phyloP scores from a whole-genome alignment of 139 green algal genomes.

The Trebouxia sp. region DNA sequence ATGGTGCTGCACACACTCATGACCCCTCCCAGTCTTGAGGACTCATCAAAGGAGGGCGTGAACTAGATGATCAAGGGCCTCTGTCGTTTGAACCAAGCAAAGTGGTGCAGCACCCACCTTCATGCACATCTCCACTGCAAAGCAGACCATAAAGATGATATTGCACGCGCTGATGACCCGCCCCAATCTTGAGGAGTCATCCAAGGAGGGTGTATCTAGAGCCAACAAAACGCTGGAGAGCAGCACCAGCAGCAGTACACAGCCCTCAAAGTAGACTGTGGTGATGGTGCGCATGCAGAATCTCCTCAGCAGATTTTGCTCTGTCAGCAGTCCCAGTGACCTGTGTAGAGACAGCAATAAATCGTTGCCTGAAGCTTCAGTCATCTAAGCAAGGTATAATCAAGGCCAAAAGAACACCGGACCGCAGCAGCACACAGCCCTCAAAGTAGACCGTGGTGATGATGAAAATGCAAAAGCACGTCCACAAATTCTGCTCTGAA shows the following conservation, averaged over 20 bases:
- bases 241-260: slow-evolving; percentile 64
- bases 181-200: slow-evolving; percentile 37
- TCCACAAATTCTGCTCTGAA: slow-evolving; percentile 38
- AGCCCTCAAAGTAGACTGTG: slow-evolving; percentile 54
- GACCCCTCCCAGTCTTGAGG: no score
- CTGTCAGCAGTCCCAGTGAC: slow-evolving; percentile 26
- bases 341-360: background rate
- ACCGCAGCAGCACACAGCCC: slow-evolving; percentile 57
- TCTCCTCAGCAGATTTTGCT: slow-evolving; percentile 42
- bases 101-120: slow-evolving; percentile 51
- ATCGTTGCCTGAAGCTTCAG: no score
- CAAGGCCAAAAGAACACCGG: slow-evolving; percentile 58
- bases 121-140: slow-evolving; percentile 61
- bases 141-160: slow-evolving; percentile 59
- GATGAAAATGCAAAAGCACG: slow-evolving; percentile 34
- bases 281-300: slow-evolving; percentile 39
- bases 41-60: no score
- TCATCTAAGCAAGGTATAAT: slow-evolving; percentile 51
- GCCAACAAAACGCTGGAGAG: slow-evolving; percentile 57
- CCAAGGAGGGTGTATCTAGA: slow-evolving; percentile 54
- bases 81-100: background rate
- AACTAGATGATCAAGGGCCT: no score
- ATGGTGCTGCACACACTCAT: no score
- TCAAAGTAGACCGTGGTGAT: slow-evolving; percentile 58
- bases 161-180: slow-evolving; percentile 45